Percentiles rank a stretch among this genome's conserved stretches.
Evolutionary conservation across 139 green algal genomes (phyloP).

Genomic region (Choricystis sp.): DNA sequence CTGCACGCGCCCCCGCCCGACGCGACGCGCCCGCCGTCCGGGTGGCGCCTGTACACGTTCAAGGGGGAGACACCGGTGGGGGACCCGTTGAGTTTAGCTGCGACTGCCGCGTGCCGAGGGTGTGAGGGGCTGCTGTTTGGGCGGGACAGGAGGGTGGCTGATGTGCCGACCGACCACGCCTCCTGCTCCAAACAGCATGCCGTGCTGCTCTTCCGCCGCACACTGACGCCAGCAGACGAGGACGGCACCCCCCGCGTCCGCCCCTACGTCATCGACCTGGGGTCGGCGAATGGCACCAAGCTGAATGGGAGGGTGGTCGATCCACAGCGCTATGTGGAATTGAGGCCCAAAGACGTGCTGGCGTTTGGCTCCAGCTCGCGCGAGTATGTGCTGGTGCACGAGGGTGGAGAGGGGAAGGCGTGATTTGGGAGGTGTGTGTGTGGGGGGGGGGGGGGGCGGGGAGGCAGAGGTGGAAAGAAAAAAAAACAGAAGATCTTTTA

Average conservation of each 20-base stretch:
- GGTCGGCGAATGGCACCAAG: conserved; percentile 82
- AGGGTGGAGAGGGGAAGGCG: too few relatives aligned
- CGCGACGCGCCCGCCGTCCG: conserved; percentile 36
- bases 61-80: conserved; percentile 41
- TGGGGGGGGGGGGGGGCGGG: too few relatives aligned
- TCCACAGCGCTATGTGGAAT: conserved; percentile 66
- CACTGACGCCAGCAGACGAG: conserved; percentile 27
- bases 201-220: conserved; percentile 68
- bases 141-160: conserved; percentile 61
- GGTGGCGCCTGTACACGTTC: conserved; percentile 90
- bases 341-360: conserved; percentile 72
- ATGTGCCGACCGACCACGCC: conserved; percentile 88
- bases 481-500: too few relatives aligned
- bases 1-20: conserved; percentile 67
- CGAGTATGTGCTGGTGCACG: conserved; percentile 88
- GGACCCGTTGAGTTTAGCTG: conserved; percentile 26
- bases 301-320: conserved; percentile 79
- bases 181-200: conserved; percentile 94
- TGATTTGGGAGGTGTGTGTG: too few relatives aligned
- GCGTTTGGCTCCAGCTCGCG: conserved; percentile 70
- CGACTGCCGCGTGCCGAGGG: too few relatives aligned
- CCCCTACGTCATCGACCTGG: conserved; percentile 93
- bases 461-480: too few relatives aligned
- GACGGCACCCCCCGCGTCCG: conserved; percentile 16
- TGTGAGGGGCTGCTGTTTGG: conserved; percentile 53